Base-by-base conservation (phyloP, 192 early-diverging fungal genomes). In the Helicostylum pulchrum region DNA sequence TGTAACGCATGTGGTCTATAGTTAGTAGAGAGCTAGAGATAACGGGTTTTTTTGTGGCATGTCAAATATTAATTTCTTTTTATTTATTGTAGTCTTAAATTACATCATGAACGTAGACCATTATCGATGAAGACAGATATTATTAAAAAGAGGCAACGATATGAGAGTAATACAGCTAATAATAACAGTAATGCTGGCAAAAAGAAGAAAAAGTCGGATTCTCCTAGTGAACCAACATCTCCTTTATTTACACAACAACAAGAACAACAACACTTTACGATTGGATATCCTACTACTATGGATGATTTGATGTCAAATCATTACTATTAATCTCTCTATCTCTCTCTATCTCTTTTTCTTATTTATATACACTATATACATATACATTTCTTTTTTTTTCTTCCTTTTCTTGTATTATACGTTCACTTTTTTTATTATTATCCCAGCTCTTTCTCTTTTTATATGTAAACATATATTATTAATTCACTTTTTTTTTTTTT, bases 1-100 rank as follows among this genome's bases (percentile, higher is more conserved):
- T 83, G 82, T 60, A 83, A 82, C 46, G 80, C 80, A 15, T 82
- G 80, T 56, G 80, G 80, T 6, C 61, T 82, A 50, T 82, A 79
- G 60, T 81, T 75, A 52, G 61, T 73, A 26, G 26, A 26, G 26
- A 26, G 46, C 55, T 73, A 26, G 26, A 26, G 26, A 26, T 26
- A 26, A 12, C 43, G 1, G 43, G 8, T 26, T 26, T 26, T 26
- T 26, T 26, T 26, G 26, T 26, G 26, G 26, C 26, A 26, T 26
- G 26, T 26, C 26, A 26, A 26, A 26, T 26, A 26, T 26, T 26
- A 26, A 26, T 26, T 26, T 26, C 2, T 26, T 26, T 26, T 26
- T n/a, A n/a, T n/a, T 26, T 26, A 26, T 26, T 26, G 26, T 26
- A 68, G 67, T 46, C 54, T 71, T 8, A 71, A 71, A 65, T 30